These are phyloP conservation scores for Claviceps capensis DNA, from an alignment of 2,329 filamentous ascomycete species.

Conservation along the genomic window DNA sequence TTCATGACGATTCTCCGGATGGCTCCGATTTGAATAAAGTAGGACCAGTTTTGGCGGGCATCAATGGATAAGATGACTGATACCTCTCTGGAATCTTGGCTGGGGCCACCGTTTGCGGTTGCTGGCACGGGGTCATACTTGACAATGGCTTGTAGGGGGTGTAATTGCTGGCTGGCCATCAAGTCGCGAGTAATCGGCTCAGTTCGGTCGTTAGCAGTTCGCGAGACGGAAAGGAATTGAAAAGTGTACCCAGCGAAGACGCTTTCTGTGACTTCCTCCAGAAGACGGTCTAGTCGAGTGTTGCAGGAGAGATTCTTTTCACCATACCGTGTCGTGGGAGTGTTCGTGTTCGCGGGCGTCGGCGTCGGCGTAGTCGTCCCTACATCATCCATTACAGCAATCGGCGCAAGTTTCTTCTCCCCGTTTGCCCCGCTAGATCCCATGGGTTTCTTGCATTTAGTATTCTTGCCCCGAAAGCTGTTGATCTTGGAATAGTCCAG, in stretches of 20 bases:
- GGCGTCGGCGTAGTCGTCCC: not conserved
- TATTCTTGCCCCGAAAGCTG: slow-evolving; percentile 12
- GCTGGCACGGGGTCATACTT: slow-evolving; percentile 6
- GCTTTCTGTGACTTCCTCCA: slow-evolving; percentile 33
- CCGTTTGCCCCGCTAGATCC: not conserved
- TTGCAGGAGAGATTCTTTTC: slow-evolving; percentile 10
- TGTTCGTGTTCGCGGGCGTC: not conserved
- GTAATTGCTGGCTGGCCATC: slow-evolving; percentile 10
- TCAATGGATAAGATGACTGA: slow-evolving; percentile 23
- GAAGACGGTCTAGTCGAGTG: slow-evolving; percentile 24
- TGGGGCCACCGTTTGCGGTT: not conserved
- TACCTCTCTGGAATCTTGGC: slow-evolving; percentile 11
- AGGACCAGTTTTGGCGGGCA: slow-evolving; percentile 33
- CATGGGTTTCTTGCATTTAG: not conserved
- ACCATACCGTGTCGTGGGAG: slow-evolving; percentile 2
- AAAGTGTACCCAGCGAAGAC: slow-evolving; percentile 32
- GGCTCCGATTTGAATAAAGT: slow-evolving; percentile 38
- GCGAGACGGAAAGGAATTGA: slow-evolving; percentile 13
- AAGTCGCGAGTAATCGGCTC: slow-evolving; percentile 5
- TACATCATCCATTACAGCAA: not conserved
- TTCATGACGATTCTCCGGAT: slow-evolving; percentile 46
- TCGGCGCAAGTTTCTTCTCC: not conserved
- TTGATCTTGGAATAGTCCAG: slow-evolving; percentile 43
- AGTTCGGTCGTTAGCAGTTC: slow-evolving; percentile 6
- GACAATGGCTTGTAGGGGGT: slow-evolving; percentile 29